phyloP scores from a whole-genome alignment of 2,329 filamentous ascomycete species.

The Colletotrichum godetiae region DNA sequence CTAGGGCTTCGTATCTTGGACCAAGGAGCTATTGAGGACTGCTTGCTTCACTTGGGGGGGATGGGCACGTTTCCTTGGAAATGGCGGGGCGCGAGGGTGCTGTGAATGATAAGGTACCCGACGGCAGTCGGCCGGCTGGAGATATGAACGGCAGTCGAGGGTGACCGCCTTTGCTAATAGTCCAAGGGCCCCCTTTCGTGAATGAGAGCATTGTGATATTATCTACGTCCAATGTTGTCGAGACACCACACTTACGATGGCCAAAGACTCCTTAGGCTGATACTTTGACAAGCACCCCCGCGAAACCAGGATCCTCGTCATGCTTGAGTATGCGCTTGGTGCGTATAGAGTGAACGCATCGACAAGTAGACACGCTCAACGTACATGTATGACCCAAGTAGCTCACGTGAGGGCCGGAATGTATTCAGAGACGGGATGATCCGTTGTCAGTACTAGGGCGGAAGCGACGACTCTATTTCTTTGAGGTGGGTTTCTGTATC shows the following conservation, averaged over 20 bases:
- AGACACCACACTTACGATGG: not conserved
- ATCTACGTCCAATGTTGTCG: not conserved
- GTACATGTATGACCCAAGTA: not conserved
- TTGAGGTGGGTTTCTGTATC: no score
- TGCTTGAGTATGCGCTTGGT: not conserved
- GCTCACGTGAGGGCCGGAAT: not conserved
- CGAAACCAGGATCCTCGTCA: not conserved
- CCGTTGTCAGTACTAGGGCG: not conserved
- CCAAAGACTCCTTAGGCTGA: not conserved
- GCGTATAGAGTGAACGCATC: not conserved
- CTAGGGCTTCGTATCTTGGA: not conserved
- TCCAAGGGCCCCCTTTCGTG: not conserved
- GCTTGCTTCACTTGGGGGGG: not conserved
- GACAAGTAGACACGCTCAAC: not conserved
- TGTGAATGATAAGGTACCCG: not conserved
- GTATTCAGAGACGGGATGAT: not conserved
- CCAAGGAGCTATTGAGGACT: not conserved
- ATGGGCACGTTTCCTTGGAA: not conserved
- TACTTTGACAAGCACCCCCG: not conserved
- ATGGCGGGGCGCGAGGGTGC: not conserved
- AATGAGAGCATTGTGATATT: not conserved
- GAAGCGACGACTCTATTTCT: no score
- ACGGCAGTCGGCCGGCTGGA: not conserved
- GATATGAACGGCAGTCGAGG: not conserved
- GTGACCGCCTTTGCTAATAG: not conserved